These are phyloP conservation scores for Hansenula lynferdii DNA, from an alignment of 1,139 yeast genomes.

Conservation along the genomic window DNA sequence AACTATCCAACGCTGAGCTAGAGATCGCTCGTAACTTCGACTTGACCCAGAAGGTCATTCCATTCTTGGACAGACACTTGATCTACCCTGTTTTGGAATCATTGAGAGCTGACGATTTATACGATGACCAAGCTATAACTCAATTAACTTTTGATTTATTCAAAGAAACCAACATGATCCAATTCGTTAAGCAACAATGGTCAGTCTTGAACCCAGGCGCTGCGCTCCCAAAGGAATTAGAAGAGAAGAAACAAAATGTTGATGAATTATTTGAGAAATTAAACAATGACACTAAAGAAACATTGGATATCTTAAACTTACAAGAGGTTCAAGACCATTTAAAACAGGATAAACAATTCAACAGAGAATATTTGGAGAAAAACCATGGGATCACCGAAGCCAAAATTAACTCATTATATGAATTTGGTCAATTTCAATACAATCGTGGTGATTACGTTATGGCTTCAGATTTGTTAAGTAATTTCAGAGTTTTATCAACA, in stretches of 20 bases:
- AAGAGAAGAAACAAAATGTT: slow-evolving; percentile 34
- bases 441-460: slow-evolving; percentile 55
- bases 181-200: slow-evolving; percentile 41
- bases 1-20: slow-evolving; percentile 27
- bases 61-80: slow-evolving; percentile 55
- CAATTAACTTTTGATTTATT: slow-evolving; percentile 45
- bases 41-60: slow-evolving; percentile 45
- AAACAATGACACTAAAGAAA: slow-evolving; percentile 38
- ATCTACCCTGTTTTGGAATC: slow-evolving; percentile 49
- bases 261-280: slow-evolving; percentile 34
- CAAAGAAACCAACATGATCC: slow-evolving; percentile 51
- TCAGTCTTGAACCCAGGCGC: slow-evolving; percentile 33
- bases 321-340: slow-evolving; percentile 45
- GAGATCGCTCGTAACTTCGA: slow-evolving; percentile 40
- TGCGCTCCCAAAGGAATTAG: slow-evolving; percentile 33
- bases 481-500: slow-evolving; percentile 49
- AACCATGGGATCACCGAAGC: slow-evolving; percentile 41
- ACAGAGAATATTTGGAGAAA: slow-evolving; percentile 39
- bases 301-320: slow-evolving; percentile 40
- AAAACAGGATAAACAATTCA: slow-evolving; percentile 48
- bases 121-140: slow-evolving; percentile 38
- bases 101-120: slow-evolving; percentile 36
- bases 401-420: slow-evolving; percentile 46
- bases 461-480: slow-evolving; percentile 51
- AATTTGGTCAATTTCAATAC: slow-evolving; percentile 55